phyloP scores from a whole-genome alignment of 2,329 filamentous ascomycete species.

The Elsinoe fawcettii region DNA sequence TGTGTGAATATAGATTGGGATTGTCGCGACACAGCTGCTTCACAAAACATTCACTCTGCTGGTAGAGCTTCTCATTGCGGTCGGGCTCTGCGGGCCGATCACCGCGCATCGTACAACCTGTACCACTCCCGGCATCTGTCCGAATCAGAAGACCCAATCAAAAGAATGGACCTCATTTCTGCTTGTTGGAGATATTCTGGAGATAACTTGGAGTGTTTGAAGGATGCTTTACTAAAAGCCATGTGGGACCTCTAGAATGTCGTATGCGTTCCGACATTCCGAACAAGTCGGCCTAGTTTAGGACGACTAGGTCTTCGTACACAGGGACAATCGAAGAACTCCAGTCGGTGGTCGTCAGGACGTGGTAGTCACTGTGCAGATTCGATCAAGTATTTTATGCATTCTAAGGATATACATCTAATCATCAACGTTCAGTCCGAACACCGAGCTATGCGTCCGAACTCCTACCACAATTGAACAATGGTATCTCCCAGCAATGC shows the following conservation, averaged over 20 bases:
- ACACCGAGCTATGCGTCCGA: conserved; percentile 9
- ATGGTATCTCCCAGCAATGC: background rate
- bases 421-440: background rate
- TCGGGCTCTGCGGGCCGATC: background rate
- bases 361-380: background rate
- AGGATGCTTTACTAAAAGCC: no score
- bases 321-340: no score
- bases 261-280: no score
- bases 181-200: no score
- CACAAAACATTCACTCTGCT: background rate
- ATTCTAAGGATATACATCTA: background rate
- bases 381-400: background rate
- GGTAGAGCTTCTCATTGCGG: background rate
- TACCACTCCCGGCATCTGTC: no score
- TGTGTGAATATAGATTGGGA: background rate
- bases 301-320: no score
- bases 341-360: no score
- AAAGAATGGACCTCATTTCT: no score
- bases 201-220: no score
- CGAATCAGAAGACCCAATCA: no score
- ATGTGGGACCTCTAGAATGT: no score
- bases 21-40: background rate
- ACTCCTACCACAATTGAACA: background rate
- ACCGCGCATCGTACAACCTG: background rate
- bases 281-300: no score